Evolutionary conservation across 495 filamentous ascomycete species (phyloP).

Genomic region (Apodospora peruviana): DNA sequence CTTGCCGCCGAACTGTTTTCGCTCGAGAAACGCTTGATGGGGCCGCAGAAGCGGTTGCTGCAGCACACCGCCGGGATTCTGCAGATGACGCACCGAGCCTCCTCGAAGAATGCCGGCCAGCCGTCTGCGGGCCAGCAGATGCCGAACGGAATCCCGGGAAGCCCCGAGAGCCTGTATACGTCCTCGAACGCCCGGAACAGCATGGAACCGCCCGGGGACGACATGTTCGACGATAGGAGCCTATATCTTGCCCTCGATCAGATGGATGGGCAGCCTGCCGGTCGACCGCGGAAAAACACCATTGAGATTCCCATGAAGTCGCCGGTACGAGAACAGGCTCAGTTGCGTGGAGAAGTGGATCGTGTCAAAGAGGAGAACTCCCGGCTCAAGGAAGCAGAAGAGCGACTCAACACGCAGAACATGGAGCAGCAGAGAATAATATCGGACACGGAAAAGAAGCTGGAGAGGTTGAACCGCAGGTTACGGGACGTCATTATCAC

Average conservation of each 20-base stretch:
- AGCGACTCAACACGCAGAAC: slow-evolving; percentile 17
- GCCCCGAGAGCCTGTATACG: slow-evolving; percentile 61
- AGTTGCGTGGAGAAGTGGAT: slow-evolving; percentile 33
- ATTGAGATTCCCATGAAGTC: slow-evolving; percentile 43
- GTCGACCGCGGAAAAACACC: slow-evolving; percentile 25
- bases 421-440: slow-evolving; percentile 33
- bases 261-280: slow-evolving; percentile 46
- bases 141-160: slow-evolving; percentile 53
- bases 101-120: slow-evolving; percentile 32
- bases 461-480: slow-evolving; percentile 68
- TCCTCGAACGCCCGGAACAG: slow-evolving; percentile 51
- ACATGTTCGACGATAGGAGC: slow-evolving; percentile 72
- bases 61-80: slow-evolving; percentile 89
- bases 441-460: slow-evolving; percentile 58
- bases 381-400: slow-evolving; percentile 19
- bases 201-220: slow-evolving; percentile 38
- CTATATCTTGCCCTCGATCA: slow-evolving; percentile 69
- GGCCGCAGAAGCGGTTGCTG: slow-evolving; percentile 66
- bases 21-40: slow-evolving; percentile 65
- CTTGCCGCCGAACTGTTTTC: slow-evolving; percentile 72
- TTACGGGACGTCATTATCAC: slow-evolving; percentile 62
- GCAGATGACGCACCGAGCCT: slow-evolving; percentile 72
- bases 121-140: slow-evolving; percentile 24
- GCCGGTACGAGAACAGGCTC: slow-evolving; percentile 39
- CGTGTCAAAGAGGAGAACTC: slow-evolving; percentile 35